A percentile compares a stretch with the other conserved stretches of the same genome.
Conservation (phyloP, 208 protist species). For the Crithidia acanthocephali region DNA sequence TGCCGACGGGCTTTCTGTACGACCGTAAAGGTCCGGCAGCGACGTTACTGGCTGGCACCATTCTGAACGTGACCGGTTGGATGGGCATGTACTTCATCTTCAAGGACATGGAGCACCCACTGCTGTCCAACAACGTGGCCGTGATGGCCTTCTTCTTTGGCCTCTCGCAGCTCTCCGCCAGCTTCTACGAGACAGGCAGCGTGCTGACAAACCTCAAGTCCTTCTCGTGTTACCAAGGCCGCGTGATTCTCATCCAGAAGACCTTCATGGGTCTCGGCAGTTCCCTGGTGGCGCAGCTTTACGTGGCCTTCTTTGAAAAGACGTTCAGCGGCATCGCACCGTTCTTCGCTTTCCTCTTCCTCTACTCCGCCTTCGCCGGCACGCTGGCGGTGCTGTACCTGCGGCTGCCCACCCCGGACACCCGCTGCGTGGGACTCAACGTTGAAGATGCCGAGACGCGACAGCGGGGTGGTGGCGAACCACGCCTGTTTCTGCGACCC, state of each 20-base stretch:
- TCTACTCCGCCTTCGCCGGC: constrained; percentile 61
- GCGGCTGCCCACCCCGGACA: constrained; percentile 49
- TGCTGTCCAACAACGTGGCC: constrained; percentile 42
- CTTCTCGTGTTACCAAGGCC: constrained; percentile 77
- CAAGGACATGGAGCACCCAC: constrained; percentile 43
- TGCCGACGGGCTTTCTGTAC: constrained; percentile 82
- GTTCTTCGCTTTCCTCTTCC: constrained; percentile 69
- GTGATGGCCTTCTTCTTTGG: constrained; percentile 75
- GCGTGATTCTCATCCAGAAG: constrained; percentile 85
- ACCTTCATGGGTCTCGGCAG: constrained; percentile 89
- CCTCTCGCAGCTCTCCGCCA: constrained; percentile 81
- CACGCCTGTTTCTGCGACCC: constrained; percentile 54
- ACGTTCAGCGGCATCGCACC: constrained; percentile 42
- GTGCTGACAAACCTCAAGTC: constrained; percentile 79
- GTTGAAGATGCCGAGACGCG: constrained; percentile 50
- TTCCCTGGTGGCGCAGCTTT: constrained; percentile 74
- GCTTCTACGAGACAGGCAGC: constrained; percentile 81
- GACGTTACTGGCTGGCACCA: constrained; percentile 59
- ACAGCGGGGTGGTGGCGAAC: constrained; percentile 56
- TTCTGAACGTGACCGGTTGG: constrained; percentile 75
- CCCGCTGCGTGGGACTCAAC: constrained; percentile 72
- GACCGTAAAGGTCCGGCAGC: constrained; percentile 57
- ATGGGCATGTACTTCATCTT: constrained; percentile 77
- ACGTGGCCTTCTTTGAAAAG: constrained; percentile 75
- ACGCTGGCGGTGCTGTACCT: constrained; percentile 57